Evolutionary conservation across 768 basidiomycete species (phyloP).

Genomic region (Suillus discolor): DNA sequence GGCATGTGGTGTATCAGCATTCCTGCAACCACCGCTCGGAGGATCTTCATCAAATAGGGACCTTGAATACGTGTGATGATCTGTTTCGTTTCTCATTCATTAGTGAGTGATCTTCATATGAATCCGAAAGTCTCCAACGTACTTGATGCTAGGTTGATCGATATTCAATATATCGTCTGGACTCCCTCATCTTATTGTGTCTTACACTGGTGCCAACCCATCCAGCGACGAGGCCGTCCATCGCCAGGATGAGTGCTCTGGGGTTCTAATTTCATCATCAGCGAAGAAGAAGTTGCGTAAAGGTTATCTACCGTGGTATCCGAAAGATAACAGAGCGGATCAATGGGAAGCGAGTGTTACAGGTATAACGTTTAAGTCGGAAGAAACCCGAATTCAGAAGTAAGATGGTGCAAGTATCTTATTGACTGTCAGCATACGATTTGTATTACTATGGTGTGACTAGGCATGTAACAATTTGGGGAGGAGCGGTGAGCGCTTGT

Average conservation of each 20-base stretch:
- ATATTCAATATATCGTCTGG: conserved; percentile 53
- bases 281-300: conserved; percentile 37
- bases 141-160: conserved; percentile 49
- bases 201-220: conserved; percentile 14
- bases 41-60: conserved; percentile 40
- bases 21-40: conserved; percentile 42
- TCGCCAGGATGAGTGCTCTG: conserved; percentile 35
- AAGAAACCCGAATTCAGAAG: conserved; percentile 24
- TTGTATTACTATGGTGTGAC: neutral
- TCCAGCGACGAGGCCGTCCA: conserved; percentile 32
- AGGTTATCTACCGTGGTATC: conserved; percentile 42
- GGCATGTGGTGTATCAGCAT: conserved; percentile 46
- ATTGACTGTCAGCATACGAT: neutral
- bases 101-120: conserved; percentile 41
- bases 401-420: neutral
- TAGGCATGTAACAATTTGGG: conserved; percentile 2
- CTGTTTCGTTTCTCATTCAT: neutral
- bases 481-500: neutral
- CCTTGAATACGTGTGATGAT: conserved; percentile 20
- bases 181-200: too few relatives aligned
- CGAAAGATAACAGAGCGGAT: conserved; percentile 39
- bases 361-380: conserved; percentile 35
- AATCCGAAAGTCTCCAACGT: conserved; percentile 36
- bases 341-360: conserved; percentile 39
- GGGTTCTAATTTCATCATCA: conserved; percentile 36